Evolutionary conservation across 345 rosid species (phyloP).

Genomic region (Boechera divaricarpa): DNA sequence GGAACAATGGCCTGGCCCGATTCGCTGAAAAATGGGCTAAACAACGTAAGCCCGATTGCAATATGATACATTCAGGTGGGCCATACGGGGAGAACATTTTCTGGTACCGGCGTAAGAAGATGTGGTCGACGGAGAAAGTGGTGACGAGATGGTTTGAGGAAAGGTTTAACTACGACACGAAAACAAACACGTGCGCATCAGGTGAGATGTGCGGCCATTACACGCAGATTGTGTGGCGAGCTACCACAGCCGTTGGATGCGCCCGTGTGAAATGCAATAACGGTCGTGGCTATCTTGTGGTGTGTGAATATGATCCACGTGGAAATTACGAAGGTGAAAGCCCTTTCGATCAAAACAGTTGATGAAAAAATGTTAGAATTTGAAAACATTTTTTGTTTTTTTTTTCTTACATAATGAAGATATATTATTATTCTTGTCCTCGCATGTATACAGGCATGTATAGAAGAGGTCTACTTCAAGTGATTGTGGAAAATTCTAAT

Average conservation of each 20-base stretch:
- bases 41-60: conserved; percentile 48
- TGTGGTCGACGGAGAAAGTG: conserved; percentile 47
- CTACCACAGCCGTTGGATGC: conserved; percentile 51
- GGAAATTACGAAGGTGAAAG: conserved; percentile 52
- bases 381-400: not conserved
- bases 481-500: not conserved
- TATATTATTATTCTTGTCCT: not conserved
- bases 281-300: conserved; percentile 37
- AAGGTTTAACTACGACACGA: conserved; percentile 34
- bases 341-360: conserved; percentile 44
- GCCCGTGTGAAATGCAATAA: conserved; percentile 40
- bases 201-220: conserved; percentile 61
- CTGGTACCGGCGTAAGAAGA: conserved; percentile 44
- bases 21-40: conserved; percentile 40
- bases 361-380: not conserved
- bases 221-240: conserved; percentile 59
- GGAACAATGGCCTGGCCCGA: conserved; percentile 47
- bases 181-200: conserved; percentile 22
- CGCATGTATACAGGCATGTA: too few relatives aligned
- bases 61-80: conserved; percentile 49
- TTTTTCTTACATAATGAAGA: not conserved
- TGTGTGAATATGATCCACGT: conserved; percentile 56
- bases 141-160: conserved; percentile 54
- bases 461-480: not conserved
- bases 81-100: conserved; percentile 59